These are phyloP conservation scores for Talaromyces pinophilus DNA, from an alignment of 2,329 filamentous ascomycete genomes.

Conservation along the genomic window DNA sequence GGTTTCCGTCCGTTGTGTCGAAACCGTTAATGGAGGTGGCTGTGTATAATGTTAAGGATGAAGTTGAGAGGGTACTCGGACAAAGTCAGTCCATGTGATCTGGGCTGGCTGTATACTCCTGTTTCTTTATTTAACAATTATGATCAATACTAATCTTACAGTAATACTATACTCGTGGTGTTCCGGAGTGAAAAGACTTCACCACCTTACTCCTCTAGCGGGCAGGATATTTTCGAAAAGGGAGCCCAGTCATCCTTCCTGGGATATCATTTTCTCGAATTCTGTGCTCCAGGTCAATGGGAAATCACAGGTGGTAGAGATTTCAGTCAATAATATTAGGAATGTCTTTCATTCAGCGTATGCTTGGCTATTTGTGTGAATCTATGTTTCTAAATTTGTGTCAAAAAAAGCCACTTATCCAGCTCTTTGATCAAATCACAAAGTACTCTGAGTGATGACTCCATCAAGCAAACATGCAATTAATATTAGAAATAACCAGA, in stretches of 20 bases:
- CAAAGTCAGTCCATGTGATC: not conserved
- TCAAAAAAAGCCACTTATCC: too few species aligned
- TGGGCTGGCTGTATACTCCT: not conserved
- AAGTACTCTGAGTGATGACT: too few species aligned
- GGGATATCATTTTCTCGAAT: not conserved
- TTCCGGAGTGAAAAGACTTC: too few species aligned
- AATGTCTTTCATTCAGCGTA: not conserved
- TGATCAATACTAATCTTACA: not conserved
- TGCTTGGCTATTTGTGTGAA: not conserved
- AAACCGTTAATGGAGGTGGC: conserved; percentile 26
- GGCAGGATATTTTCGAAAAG: not conserved
- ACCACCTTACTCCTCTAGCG: not conserved
- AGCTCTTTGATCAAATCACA: too few species aligned
- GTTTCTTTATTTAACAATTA: not conserved
- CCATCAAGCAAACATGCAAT: too few species aligned
- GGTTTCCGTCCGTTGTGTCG: conserved; percentile 31
- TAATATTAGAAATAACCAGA: too few species aligned
- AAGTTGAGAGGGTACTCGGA: conserved; percentile 27
- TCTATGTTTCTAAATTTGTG: not conserved
- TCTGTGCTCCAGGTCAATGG: not conserved
- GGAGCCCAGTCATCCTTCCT: too few species aligned
- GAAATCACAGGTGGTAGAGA: not conserved
- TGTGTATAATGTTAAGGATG: conserved; percentile 31
- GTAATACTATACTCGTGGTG: not conserved
- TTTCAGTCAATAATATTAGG: not conserved